Evolutionary conservation across 139 green algal species (phyloP), one percentile per base, ranked within the genome.

Genomic region (Deuterostichococcus epilithicus): DNA sequence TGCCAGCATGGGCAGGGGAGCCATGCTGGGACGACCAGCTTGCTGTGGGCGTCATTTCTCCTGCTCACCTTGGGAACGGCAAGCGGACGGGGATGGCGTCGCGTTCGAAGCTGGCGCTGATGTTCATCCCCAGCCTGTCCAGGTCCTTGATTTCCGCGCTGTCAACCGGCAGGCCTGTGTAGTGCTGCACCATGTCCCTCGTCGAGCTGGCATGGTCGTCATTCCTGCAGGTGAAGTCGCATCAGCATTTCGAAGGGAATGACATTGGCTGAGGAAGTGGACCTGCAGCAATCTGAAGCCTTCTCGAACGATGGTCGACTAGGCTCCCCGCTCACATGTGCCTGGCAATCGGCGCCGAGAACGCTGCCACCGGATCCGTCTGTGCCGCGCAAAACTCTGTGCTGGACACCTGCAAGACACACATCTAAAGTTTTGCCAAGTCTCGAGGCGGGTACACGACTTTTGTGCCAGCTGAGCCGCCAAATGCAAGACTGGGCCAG

Each of bases 291-390:
- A n/a, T n/a, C n/a, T n/a, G n/a, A n/a, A n/a, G n/a, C n/a, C n/a
- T n/a, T n/a, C n/a, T n/a, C n/a, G n/a, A n/a, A n/a, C n/a, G n/a
- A n/a, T n/a, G n/a, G n/a, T n/a, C n/a, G n/a, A n/a, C n/a, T n/a
- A n/a, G n/a, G n/a, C n/a, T n/a, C n/a, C 52, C 26, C 13, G 3
- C 52, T 23, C 52, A 63, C 94, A 98, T 97, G 86, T 98, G 92
- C 6, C 78, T 68, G 66, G 82, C 90, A 33, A 98, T 87, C 32
- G 89, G 88, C 3, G 5, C 78, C 0, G 86, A 86, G 77, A 95
- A 97, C 23, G 79, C 59, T 18, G 86, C 82, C 23, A 98, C 84
- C 5, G 91, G 90, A 83, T 98, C 94, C 0, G 84, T 76, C 36
- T 76, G 45, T 1, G 90, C 89, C 25, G 81, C 65, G 13, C 70